These are phyloP conservation scores for Gamarada debralockiae DNA, from an alignment of 495 filamentous ascomycete species.

Conservation along the genomic window DNA sequence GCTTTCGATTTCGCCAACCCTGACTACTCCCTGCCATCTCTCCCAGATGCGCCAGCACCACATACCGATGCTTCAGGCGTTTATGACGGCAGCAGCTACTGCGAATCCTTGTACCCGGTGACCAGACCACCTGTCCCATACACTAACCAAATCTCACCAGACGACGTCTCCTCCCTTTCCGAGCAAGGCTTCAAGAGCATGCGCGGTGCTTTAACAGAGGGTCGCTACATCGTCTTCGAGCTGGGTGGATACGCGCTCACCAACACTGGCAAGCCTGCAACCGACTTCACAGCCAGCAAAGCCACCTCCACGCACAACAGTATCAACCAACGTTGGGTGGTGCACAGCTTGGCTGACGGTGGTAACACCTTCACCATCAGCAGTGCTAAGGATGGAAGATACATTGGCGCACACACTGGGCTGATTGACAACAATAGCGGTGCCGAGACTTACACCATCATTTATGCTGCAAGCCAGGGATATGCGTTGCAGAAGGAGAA, in stretches of 20 bases:
- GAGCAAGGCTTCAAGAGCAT: conserved; percentile 50
- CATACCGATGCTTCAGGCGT: conserved; percentile 29
- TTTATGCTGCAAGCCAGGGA: conserved; percentile 39
- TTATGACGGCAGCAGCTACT: conserved; percentile 41
- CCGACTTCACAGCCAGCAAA: conserved; percentile 25
- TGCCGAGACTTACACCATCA: conserved; percentile 35
- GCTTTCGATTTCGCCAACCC: conserved; percentile 51
- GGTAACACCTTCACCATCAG: conserved; percentile 43
- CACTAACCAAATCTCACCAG: conserved; percentile 30
- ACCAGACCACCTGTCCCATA: conserved; percentile 46
- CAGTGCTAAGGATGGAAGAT: conserved; percentile 44
- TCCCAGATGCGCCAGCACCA: conserved; percentile 40
- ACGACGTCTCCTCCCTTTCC: conserved; percentile 16
- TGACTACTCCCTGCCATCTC: conserved; percentile 39
- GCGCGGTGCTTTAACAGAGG: conserved; percentile 50
- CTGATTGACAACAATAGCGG: conserved; percentile 21
- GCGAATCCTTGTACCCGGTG: conserved; percentile 33
- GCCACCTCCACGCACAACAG: conserved; percentile 34
- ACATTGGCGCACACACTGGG: conserved; percentile 28
- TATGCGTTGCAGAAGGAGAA: conserved; percentile 35
- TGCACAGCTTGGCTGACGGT: conserved; percentile 37
- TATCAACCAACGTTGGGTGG: conserved; percentile 46
- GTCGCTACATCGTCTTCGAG: conserved; percentile 37
- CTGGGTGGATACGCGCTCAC: conserved; percentile 22
- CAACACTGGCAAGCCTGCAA: conserved; percentile 33